Evolutionary conservation across 2,329 filamentous ascomycete species (phyloP).

Genomic region (Geosmithia morbida): DNA sequence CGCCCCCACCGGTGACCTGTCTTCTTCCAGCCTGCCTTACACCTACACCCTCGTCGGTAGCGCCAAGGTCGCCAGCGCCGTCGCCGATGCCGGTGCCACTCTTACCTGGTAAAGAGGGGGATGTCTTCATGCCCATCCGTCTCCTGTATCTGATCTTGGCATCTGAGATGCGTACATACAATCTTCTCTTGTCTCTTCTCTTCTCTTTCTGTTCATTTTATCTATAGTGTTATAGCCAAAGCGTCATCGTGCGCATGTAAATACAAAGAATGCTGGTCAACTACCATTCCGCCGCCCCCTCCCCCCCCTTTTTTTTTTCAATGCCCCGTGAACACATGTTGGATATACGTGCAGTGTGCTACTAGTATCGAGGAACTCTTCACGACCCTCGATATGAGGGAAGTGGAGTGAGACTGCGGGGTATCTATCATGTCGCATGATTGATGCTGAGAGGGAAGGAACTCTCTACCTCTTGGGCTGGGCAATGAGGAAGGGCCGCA

Average conservation of each 20-base stretch:
- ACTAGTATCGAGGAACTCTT: no score
- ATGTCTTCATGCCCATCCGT: background rate
- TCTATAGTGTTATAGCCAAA: conserved; percentile 15
- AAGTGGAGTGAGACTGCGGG: no score
- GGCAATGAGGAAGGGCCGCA: background rate
- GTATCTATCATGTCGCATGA: no score
- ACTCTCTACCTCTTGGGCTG: no score
- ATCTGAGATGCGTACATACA: background rate
- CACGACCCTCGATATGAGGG: no score
- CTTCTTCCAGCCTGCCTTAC: conserved; percentile 37
- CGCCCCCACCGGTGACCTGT: conserved; percentile 35
- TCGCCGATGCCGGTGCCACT: conserved; percentile 3
- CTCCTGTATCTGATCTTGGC: background rate
- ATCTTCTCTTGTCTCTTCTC: background rate
- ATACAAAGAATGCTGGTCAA: background rate
- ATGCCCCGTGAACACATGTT: no score
- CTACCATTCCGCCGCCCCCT: background rate
- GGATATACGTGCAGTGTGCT: no score
- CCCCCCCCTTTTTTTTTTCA: no score
- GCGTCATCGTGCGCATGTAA: background rate
- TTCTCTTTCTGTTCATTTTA: background rate
- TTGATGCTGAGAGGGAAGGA: background rate
- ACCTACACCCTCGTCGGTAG: conserved; percentile 29
- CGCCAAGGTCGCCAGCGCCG: conserved; percentile 16
- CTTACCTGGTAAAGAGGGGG: background rate